A percentile compares a stretch with the other conserved stretches of the same genome.
These are phyloP conservation scores for Digitaria exilis DNA, from an alignment of 202 grass and related monocot genomes.

Conservation along the genomic window DNA sequence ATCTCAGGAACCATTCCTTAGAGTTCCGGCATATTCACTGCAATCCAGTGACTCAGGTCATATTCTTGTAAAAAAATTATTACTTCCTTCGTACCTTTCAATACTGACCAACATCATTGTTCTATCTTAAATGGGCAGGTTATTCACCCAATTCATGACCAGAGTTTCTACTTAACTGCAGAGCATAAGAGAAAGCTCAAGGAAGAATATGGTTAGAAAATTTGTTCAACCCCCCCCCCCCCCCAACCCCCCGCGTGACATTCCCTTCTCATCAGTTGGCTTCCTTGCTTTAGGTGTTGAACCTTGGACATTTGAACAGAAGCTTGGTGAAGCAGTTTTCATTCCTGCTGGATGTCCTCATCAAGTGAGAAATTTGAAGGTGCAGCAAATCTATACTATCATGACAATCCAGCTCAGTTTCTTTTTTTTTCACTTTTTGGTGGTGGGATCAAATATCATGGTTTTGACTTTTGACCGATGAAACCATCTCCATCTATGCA, in stretches of 20 bases:
- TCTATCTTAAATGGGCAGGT: slow-evolving; percentile 31
- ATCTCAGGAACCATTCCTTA: slow-evolving; percentile 61
- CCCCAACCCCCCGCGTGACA: neutral
- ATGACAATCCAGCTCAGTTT: neutral
- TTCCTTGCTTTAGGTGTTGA: slow-evolving; percentile 68
- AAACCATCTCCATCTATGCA: slow-evolving; percentile 33
- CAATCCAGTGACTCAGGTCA: slow-evolving; percentile 59
- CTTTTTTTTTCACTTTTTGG: neutral
- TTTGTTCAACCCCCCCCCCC: neutral
- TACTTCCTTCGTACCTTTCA: slow-evolving; percentile 44
- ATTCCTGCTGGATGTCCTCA: slow-evolving; percentile 90
- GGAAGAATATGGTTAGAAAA: slow-evolving; percentile 71
- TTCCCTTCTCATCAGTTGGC: neutral
- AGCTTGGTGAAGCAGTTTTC: slow-evolving; percentile 79
- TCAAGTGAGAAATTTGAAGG: slow-evolving; percentile 90
- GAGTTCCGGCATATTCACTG: slow-evolving; percentile 72
- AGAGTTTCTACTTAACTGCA: slow-evolving; percentile 44
- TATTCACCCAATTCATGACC: slow-evolving; percentile 45
- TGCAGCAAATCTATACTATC: slow-evolving; percentile 4
- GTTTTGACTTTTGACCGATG: slow-evolving; percentile 9
- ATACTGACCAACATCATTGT: neutral
- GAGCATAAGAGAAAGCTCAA: slow-evolving; percentile 86
- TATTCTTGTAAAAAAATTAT: slow-evolving; percentile 27
- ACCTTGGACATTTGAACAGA: slow-evolving; percentile 89
- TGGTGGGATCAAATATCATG: slow-evolving; percentile 15